These are phyloP conservation scores for Gentiana straminea DNA, from an alignment of 257 asterid genomes.

Conservation along the genomic window DNA sequence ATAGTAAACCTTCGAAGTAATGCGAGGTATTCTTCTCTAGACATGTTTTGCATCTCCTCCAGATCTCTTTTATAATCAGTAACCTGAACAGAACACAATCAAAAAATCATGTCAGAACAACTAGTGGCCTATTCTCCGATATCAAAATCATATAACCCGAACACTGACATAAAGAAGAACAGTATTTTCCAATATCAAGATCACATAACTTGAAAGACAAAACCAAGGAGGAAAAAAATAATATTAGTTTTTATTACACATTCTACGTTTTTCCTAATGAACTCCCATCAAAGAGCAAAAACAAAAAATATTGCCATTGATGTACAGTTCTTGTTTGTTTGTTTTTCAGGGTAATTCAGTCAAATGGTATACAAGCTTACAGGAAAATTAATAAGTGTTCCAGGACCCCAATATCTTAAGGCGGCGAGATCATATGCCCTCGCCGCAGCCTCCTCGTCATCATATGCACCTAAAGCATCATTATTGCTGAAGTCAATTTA, in stretches of 20 bases:
- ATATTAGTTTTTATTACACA: background rate
- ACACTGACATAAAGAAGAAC: too few relatives aligned
- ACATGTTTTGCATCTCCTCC: constrained; percentile 92
- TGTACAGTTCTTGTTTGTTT: background rate
- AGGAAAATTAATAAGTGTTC: constrained; percentile 93
- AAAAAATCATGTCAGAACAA: background rate
- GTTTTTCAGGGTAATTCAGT: background rate
- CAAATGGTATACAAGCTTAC: constrained; percentile 33
- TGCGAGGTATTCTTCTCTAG: constrained; percentile 96
- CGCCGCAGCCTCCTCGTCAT: constrained; percentile 99
- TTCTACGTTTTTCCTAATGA: background rate
- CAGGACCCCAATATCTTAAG: constrained; percentile 96
- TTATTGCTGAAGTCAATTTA: constrained; percentile 14
- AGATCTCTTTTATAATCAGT: constrained; percentile 92
- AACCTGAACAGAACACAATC: constrained; percentile 35
- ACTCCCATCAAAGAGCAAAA: background rate
- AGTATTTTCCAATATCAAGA: too few relatives aligned
- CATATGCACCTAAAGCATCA: constrained; percentile 72
- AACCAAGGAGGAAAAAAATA: background rate
- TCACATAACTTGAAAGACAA: background rate
- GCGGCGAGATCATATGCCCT: constrained; percentile 99
- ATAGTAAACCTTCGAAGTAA: constrained; percentile 73
- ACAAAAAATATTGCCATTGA: background rate
- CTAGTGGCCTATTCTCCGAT: background rate
- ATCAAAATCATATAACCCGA: background rate